A percentile compares a stretch with the other conserved stretches of the same genome.
Conservation (phyloP, 768 basidiomycete species). For the Tylopilus intermedius region DNA sequence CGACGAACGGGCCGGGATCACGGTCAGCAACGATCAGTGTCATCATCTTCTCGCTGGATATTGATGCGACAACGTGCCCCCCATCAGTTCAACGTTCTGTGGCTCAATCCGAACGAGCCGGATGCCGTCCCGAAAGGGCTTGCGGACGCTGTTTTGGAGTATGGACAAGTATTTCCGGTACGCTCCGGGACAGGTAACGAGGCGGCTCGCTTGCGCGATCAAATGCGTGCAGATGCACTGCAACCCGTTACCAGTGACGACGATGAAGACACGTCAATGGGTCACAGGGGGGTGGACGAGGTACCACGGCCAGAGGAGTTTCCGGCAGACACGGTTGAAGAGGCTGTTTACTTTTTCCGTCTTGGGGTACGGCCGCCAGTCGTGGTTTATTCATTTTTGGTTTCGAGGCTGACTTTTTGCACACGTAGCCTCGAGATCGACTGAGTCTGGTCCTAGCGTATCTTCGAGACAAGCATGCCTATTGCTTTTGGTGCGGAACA, state of each 20-base stretch:
- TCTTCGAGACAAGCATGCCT: constrained; percentile 63
- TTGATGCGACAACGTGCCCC: neutral
- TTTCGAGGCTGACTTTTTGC: constrained; percentile 10
- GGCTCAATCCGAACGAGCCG: constrained; percentile 63
- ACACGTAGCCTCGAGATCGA: constrained; percentile 61
- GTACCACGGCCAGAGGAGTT: constrained; percentile 34
- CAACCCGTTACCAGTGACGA: constrained; percentile 39
- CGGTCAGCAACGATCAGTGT: constrained; percentile 28
- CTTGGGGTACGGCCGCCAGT: constrained; percentile 45
- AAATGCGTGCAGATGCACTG: constrained; percentile 74
- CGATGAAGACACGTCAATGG: constrained; percentile 31
- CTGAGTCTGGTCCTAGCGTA: constrained; percentile 65
- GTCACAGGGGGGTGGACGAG: constrained; percentile 14
- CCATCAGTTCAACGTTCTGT: constrained; percentile 73
- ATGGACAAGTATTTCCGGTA: constrained; percentile 27
- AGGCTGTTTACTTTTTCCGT: constrained; percentile 62
- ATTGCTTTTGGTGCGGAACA: constrained; percentile 89
- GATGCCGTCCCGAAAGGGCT: constrained; percentile 66
- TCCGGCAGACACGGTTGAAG: constrained; percentile 55
- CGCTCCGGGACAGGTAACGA: constrained; percentile 16
- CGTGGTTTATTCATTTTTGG: constrained; percentile 1
- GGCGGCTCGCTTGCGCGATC: constrained; percentile 52
- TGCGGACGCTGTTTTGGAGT: constrained; percentile 48
- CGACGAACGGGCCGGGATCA: constrained; percentile 67
- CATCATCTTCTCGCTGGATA: constrained; percentile 1